phyloP scores from a whole-genome alignment of 169 alveolate species.

The Theileria annulata region DNA sequence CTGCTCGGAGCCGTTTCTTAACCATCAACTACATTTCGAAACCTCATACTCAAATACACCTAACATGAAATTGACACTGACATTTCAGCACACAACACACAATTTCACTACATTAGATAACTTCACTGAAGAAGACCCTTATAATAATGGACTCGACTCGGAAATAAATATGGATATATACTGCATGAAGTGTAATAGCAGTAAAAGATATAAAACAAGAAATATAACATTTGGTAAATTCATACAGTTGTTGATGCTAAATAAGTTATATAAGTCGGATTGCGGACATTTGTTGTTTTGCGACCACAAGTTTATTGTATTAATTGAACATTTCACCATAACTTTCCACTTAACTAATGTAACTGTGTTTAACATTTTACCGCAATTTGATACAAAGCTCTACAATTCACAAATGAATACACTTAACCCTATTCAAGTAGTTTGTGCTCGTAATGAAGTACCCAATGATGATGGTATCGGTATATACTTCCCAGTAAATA shows the following conservation, averaged over 20 bases:
- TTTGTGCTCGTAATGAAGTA: neutral
- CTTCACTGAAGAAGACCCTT: neutral
- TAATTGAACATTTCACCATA: slow-evolving; percentile 12
- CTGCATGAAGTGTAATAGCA: slow-evolving; percentile 31
- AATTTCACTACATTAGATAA: neutral
- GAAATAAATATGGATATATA: slow-evolving; percentile 10
- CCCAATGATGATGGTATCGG: neutral
- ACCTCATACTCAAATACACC: slow-evolving; percentile 11
- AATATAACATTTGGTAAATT: slow-evolving; percentile 59
- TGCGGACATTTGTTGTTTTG: slow-evolving; percentile 50
- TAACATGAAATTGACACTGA: slow-evolving; percentile 24
- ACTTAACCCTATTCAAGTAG: neutral
- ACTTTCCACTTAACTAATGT: slow-evolving; percentile 22
- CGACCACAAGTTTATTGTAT: slow-evolving; percentile 18
- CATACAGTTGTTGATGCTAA: slow-evolving; percentile 36
- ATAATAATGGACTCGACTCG: neutral
- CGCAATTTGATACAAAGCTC: slow-evolving; percentile 17
- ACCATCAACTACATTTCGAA: slow-evolving; percentile 54
- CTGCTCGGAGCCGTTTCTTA: slow-evolving; percentile 39
- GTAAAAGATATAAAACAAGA: neutral
- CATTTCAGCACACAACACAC: slow-evolving; percentile 4
- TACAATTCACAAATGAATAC: slow-evolving; percentile 8
- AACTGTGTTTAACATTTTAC: slow-evolving; percentile 28
- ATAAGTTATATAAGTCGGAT: slow-evolving; percentile 24
- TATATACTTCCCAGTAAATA: neutral